phyloP scores from a whole-genome alignment of 306 rosid species.

The Sesbania bispinosa region DNA sequence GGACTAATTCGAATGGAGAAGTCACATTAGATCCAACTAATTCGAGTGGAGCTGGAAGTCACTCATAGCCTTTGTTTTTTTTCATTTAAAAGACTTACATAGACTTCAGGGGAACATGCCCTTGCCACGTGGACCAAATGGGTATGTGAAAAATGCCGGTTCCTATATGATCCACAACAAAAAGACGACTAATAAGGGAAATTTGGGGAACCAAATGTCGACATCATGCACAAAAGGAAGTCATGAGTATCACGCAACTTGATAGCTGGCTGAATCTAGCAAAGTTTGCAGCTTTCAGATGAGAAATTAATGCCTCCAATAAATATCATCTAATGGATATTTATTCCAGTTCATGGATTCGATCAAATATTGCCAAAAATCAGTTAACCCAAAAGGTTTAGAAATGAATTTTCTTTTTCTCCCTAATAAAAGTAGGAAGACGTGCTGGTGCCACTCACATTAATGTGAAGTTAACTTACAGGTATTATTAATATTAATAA shows the following conservation, averaged over 20 bases:
- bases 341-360: background rate
- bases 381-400: background rate
- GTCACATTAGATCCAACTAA: too few relatives aligned
- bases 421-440: background rate
- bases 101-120: too few relatives aligned
- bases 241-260: constrained; percentile 20
- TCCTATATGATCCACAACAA: background rate
- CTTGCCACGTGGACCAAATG: too few relatives aligned
- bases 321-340: background rate
- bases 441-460: background rate
- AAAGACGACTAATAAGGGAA: background rate
- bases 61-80: too few relatives aligned
- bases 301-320: constrained; percentile 11
- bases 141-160: background rate
- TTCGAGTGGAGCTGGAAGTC: too few relatives aligned
- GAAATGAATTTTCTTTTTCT: background rate
- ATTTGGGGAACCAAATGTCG: background rate
- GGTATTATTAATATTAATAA: background rate
- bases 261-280: constrained; percentile 13
- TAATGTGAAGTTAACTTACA: too few relatives aligned
- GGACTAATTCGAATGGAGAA: too few relatives aligned
- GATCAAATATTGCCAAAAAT: background rate
- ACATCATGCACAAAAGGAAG: background rate
- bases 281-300: constrained; percentile 26
- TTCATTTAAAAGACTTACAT: too few relatives aligned